Base-by-base conservation (phyloP, 805 yeast species). In the Candida palmyrensis region DNA sequence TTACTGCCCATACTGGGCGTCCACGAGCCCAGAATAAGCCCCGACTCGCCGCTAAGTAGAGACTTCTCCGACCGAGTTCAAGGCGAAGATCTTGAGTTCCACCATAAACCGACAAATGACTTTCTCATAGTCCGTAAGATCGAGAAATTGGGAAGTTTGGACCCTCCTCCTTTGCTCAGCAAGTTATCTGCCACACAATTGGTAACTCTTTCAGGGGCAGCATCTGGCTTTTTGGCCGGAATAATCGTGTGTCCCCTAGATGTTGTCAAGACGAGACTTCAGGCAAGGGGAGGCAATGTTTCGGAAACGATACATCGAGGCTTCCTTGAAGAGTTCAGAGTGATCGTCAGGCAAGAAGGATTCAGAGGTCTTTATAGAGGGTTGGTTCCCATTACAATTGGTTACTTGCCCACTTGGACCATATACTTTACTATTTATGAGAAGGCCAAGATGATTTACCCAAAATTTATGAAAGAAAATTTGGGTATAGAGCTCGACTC, bases 401-500 rank as follows among this genome's bases (percentile, higher is more conserved):
- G 98, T 0, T 92, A 92, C 57, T 78, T 92, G 47, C 98, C 98
- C 11, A 87, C 97, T 0, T 92, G 98, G 98, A 88, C 88, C 70
- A 84, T 92, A 29, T 92, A 92, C 55, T 92, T 92, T 59, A 73
- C 90, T 6, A 83, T 88, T 20, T 92, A 92, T 56, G 97, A 90
- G 51, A 63, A 72, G 36, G 79, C 88, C 18, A 89, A 88, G 53
- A 49, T 57, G 28, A 51, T 68, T 30, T 75, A 73, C 47, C 79
- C 82, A 2, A 39, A 37, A 2, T 40, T 68, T 17, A 57, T 71
- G 27, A 42, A 57, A 11, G 29, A 33, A n/a, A 33, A 50, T 11
- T 49, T 53, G 29, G 49, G 50, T 22, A 33, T 58, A 13, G 40
- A 51, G 10, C 33, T 42, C 13, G 58, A 53, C 23, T 42, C 57